phyloP scores from a whole-genome alignment of 768 basidiomycete species.

The Mycena capillaripes region DNA sequence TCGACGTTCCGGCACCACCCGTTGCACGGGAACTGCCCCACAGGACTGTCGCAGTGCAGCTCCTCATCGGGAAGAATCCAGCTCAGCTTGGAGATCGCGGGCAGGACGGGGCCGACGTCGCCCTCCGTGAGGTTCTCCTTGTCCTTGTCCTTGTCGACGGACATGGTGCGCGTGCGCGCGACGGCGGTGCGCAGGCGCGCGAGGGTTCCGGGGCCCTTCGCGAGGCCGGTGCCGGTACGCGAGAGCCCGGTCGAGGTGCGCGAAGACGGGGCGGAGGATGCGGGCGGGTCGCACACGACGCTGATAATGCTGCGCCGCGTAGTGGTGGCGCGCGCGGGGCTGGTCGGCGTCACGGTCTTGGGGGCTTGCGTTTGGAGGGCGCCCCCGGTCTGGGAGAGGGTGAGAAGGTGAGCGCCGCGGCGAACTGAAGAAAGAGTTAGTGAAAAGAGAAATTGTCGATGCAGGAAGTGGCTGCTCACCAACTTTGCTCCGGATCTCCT shows the following conservation, averaged over 20 bases:
- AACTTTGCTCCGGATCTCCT: neutral
- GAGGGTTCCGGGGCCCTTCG: neutral
- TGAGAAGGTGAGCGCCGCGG: slow-evolving; percentile 1
- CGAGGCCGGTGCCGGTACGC: neutral
- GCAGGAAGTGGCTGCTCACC: slow-evolving; percentile 11
- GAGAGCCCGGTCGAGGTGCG: neutral
- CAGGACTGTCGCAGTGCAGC: slow-evolving; percentile 20
- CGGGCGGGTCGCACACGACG: slow-evolving; percentile 10
- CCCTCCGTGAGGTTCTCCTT: neutral
- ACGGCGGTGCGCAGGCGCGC: neutral
- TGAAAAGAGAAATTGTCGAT: neutral
- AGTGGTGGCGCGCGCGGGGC: neutral
- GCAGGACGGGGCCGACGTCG: neutral
- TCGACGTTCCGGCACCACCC: slow-evolving; percentile 22
- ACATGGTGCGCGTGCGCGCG: neutral
- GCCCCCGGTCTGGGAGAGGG: neutral
- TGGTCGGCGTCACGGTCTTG: too few species aligned
- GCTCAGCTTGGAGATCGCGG: neutral
- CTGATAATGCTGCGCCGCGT: neutral
- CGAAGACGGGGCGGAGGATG: neutral
- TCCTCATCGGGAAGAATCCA: slow-evolving; percentile 4
- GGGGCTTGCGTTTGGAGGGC: neutral
- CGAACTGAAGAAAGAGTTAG: slow-evolving; percentile 7
- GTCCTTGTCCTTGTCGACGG: neutral
- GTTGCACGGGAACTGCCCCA: slow-evolving; percentile 18